A percentile compares a stretch with the other conserved stretches of the same genome.
Conservation (phyloP, 2,329 filamentous ascomycete species). For the Tolypocladium nubicola region DNA sequence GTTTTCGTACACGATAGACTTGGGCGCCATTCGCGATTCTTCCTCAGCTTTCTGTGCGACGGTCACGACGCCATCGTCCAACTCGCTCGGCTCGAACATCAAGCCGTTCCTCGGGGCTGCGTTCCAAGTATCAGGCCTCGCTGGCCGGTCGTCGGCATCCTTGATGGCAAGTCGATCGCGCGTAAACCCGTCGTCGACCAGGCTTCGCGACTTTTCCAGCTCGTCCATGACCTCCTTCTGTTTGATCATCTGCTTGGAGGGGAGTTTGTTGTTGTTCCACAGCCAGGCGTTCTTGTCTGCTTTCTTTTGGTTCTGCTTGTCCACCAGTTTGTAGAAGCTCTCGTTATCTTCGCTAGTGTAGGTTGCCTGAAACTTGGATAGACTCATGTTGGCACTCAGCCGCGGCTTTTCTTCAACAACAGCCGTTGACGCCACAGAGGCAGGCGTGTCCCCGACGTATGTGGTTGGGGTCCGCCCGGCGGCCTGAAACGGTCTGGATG, state of each 20-base stretch:
- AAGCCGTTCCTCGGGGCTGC: conserved; percentile 66
- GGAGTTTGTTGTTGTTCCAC: conserved; percentile 80
- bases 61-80: conserved; percentile 51
- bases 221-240: conserved; percentile 51
- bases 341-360: conserved; percentile 98
- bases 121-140: conserved; percentile 68
- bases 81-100: conserved; percentile 70
- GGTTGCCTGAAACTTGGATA: conserved; percentile 78
- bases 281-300: conserved; percentile 84
- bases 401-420: conserved; percentile 29
- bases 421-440: conserved; percentile 36
- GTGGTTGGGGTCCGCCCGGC: conserved; percentile 49
- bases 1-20: conserved; percentile 69
- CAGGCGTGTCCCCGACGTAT: conserved; percentile 66
- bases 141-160: conserved; percentile 60
- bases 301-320: conserved; percentile 78
- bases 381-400: conserved; percentile 67
- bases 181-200: conserved; percentile 47
- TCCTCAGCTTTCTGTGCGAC: conserved; percentile 58
- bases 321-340: conserved; percentile 84
- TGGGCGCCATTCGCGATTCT: conserved; percentile 63
- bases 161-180: conserved; percentile 52
- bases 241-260: conserved; percentile 64
- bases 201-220: conserved; percentile 31
- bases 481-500: conserved; percentile 12